These are phyloP conservation scores for Fragilaria crotonensis DNA, from an alignment of 108 stramenopile species.

Conservation along the genomic window DNA sequence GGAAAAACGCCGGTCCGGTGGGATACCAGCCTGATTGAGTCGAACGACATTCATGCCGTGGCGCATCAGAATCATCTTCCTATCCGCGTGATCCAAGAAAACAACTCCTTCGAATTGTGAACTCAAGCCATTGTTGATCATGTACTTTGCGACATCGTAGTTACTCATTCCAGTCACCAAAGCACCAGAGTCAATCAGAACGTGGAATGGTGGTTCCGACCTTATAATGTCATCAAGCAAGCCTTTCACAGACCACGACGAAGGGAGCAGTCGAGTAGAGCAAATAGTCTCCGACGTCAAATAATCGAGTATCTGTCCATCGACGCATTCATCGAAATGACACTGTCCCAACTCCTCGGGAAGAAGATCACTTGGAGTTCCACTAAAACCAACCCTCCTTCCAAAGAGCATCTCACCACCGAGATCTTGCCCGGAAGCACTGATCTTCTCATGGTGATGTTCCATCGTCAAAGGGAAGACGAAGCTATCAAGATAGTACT, in stretches of 20 bases:
- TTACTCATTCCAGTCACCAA: slow-evolving; percentile 95
- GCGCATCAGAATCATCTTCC: slow-evolving; percentile 90
- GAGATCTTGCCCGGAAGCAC: slow-evolving; percentile 97
- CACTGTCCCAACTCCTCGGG: slow-evolving; percentile 98
- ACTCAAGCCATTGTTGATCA: slow-evolving; percentile 67
- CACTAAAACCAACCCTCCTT: slow-evolving; percentile 93
- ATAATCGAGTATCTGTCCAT: slow-evolving; percentile 92
- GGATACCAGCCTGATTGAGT: slow-evolving; percentile 83
- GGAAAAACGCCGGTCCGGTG: slow-evolving; percentile 82
- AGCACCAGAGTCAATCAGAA: slow-evolving; percentile 93
- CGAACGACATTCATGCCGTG: slow-evolving; percentile 77
- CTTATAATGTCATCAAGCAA: slow-evolving; percentile 76
- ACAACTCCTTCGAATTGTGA: slow-evolving; percentile 88
- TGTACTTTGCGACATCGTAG: slow-evolving; percentile 88
- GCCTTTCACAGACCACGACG: slow-evolving; percentile 74
- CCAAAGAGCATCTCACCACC: slow-evolving; percentile 97
- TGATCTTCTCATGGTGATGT: slow-evolving; percentile 93
- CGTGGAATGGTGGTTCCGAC: slow-evolving; percentile 81
- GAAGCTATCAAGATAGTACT: slow-evolving; percentile 87
- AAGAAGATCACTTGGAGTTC: slow-evolving; percentile 96
- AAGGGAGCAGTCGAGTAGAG: slow-evolving; percentile 48
- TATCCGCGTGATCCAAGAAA: slow-evolving; percentile 89
- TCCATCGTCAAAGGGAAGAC: slow-evolving; percentile 95
- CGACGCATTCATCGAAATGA: slow-evolving; percentile 94
- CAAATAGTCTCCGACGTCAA: slow-evolving; percentile 86